phyloP scores from a whole-genome alignment of 352 stramenopile species.

The Globisporangium irregulare region DNA sequence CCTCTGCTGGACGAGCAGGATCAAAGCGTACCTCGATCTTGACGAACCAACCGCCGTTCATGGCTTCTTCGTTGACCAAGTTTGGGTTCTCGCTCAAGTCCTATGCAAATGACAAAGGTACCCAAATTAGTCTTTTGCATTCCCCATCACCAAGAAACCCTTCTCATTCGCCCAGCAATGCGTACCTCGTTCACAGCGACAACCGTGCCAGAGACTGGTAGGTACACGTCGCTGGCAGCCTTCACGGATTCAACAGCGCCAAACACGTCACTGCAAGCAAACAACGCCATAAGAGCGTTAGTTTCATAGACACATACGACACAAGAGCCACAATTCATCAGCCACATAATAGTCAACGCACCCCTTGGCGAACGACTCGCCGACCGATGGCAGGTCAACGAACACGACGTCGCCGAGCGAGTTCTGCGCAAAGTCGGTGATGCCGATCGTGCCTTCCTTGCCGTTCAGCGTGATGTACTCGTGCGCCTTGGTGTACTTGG shows the following conservation, averaged over 20 bases:
- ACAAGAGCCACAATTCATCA: not conserved
- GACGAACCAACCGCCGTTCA: constrained; percentile 87
- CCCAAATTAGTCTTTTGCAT: not conserved
- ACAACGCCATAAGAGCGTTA: not conserved
- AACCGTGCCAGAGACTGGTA: constrained; percentile 91
- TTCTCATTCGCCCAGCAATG: not conserved
- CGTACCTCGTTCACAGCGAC: constrained; percentile 92
- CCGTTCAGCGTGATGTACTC: constrained; percentile 84
- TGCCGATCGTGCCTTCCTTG: constrained; percentile 90
- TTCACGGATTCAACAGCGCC: constrained; percentile 99
- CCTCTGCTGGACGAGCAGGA: not conserved
- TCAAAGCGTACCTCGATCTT: constrained; percentile 71
- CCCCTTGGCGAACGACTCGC: constrained; percentile 92
- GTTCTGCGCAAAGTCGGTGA: constrained; percentile 97
- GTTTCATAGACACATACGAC: not conserved
- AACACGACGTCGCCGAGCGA: constrained; percentile 97
- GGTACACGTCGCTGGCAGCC: constrained; percentile 97
- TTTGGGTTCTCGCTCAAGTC: constrained; percentile 76
- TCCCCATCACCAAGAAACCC: not conserved
- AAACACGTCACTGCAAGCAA: constrained; percentile 82
- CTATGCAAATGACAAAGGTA: constrained; percentile 25
- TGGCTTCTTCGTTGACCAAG: constrained; percentile 86
- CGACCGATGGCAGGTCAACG: constrained; percentile 95
- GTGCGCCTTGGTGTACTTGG: constrained; percentile 85
- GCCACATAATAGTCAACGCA: constrained; percentile 26